These are phyloP conservation scores for Skeletonema grethae DNA, from an alignment of 108 stramenopile genomes.

Conservation along the genomic window DNA sequence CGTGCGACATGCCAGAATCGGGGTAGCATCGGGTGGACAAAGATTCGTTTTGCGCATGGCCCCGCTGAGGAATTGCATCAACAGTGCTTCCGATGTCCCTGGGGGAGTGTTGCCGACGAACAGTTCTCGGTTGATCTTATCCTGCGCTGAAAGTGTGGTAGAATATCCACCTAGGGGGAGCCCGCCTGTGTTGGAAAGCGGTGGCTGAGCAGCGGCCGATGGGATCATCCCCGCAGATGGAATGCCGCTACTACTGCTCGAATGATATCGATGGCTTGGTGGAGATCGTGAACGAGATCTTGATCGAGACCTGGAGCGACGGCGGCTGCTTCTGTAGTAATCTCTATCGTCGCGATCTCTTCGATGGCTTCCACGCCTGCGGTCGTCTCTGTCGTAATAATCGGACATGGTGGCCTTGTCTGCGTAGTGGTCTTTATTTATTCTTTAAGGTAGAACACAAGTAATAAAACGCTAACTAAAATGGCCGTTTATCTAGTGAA, in stretches of 20 bases:
- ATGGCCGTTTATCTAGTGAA: too few species aligned
- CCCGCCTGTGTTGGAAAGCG: not conserved
- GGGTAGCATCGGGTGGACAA: slow-evolving; percentile 64
- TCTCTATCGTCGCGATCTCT: slow-evolving; percentile 10
- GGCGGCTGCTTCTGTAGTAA: slow-evolving; percentile 7
- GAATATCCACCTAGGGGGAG: slow-evolving; percentile 5
- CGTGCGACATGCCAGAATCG: slow-evolving; percentile 82
- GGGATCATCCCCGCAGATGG: slow-evolving; percentile 11
- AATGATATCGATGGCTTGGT: not conserved
- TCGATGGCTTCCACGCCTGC: slow-evolving; percentile 3
- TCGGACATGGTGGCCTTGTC: not conserved
- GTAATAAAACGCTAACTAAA: too few species aligned
- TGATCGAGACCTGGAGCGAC: slow-evolving; percentile 9
- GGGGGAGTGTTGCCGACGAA: slow-evolving; percentile 95
- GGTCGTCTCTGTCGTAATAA: slow-evolving; percentile 3
- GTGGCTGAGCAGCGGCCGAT: not conserved
- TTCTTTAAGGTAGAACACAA: too few species aligned
- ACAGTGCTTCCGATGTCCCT: slow-evolving; percentile 77
- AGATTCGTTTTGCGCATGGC: slow-evolving; percentile 88
- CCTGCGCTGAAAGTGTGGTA: slow-evolving; percentile 50
- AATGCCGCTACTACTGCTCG: slow-evolving; percentile 5
- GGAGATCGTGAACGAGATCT: slow-evolving; percentile 9
- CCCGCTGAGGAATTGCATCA: slow-evolving; percentile 90
- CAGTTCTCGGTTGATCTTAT: slow-evolving; percentile 90
- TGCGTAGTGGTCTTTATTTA: too few species aligned